Evolutionary conservation across 208 protist species (phyloP), one percentile per base, ranked within the genome.

Genomic region (Trypanosoma grayi): DNA sequence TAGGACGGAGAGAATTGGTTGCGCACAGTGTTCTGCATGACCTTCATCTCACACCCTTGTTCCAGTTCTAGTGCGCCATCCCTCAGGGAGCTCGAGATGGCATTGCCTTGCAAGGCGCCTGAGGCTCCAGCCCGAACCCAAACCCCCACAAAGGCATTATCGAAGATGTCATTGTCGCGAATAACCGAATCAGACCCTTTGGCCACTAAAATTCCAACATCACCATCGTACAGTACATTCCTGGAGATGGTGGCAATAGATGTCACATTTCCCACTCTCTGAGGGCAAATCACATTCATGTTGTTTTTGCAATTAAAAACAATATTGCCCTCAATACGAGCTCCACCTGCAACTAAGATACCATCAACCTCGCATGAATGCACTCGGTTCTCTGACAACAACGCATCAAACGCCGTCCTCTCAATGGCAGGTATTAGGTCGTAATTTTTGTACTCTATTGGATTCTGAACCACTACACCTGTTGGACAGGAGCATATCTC

Each of bases 1-100:
- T 82, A 94, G 3, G 79, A 82, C 0, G 89, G 89, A n/a, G 89
- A 93, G 62, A 95, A 92, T 71, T 92, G 85, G 60, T 92, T 90
- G 52, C 83, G 81, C 27, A 93, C 87, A 6, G 70, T 72, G 76
- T 95, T 95, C 25, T 72, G 65, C 18, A 66, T 28, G 16, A 75
- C 43, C 71, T 84, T 90, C 3, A 90, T 27, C 1, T 69, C 67
- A n/a, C 66, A 46, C 22, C 86, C 81, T 7, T 30, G 75, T 16
- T 82, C 73, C 14, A 87, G 67, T 36, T 84, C 77, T 39, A 85
- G 48, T 31, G 89, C 83, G 0, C 82, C 82, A 20, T 80, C 66
- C 14, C 90, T 78, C n/a, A 60, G 52, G 18, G 72, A 48, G 47
- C 68, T 86, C 14, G 83, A 90, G 37, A 95, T 85, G 64, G 68